phyloP scores from a whole-genome alignment of 768 basidiomycete genomes.

The Leccinum olivaceopallidum region DNA sequence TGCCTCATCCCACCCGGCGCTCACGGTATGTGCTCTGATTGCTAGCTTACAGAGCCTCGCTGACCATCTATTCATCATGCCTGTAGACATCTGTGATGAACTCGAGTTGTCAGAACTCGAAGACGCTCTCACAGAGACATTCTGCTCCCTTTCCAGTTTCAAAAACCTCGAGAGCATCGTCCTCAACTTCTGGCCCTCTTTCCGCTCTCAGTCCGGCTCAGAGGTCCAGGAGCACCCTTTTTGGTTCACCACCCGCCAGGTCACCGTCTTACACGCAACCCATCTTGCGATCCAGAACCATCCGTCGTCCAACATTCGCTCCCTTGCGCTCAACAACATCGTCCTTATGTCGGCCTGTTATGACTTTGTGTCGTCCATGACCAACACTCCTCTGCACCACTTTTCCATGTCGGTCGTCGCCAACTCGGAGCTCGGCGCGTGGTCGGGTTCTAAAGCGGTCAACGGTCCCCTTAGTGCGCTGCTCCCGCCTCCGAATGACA shows the following conservation, averaged over 20 bases:
- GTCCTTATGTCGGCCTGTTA: slow-evolving; percentile 28
- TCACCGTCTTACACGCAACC: slow-evolving; percentile 24
- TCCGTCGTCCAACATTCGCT: slow-evolving; percentile 18
- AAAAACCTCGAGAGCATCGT: slow-evolving; percentile 21
- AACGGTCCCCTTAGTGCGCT: slow-evolving; percentile 29
- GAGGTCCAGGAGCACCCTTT: slow-evolving; percentile 31
- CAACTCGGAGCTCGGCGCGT: slow-evolving; percentile 30
- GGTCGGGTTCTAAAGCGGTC: slow-evolving; percentile 33
- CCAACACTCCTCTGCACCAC: slow-evolving; percentile 29
- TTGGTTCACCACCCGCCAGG: slow-evolving; percentile 34
- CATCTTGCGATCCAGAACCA: slow-evolving; percentile 21
- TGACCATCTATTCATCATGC: neutral
- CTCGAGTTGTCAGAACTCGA: slow-evolving; percentile 35
- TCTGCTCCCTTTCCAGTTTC: slow-evolving; percentile 22
- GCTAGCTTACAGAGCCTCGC: neutral
- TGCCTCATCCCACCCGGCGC: slow-evolving; percentile 19
- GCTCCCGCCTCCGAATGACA: slow-evolving; percentile 22
- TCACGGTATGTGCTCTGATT: slow-evolving; percentile 8
- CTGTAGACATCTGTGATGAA: slow-evolving; percentile 24
- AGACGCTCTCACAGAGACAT: slow-evolving; percentile 28
- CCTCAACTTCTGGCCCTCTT: slow-evolving; percentile 35
- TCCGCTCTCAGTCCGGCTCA: slow-evolving; percentile 21
- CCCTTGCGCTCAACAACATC: slow-evolving; percentile 28
- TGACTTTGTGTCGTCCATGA: slow-evolving; percentile 28
- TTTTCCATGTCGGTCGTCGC: slow-evolving; percentile 33